Evolutionary conservation across 1,284 basidiomycete species (phyloP), one percentile per base, ranked within the genome.

Genomic region (Porodaedalea pini): DNA sequence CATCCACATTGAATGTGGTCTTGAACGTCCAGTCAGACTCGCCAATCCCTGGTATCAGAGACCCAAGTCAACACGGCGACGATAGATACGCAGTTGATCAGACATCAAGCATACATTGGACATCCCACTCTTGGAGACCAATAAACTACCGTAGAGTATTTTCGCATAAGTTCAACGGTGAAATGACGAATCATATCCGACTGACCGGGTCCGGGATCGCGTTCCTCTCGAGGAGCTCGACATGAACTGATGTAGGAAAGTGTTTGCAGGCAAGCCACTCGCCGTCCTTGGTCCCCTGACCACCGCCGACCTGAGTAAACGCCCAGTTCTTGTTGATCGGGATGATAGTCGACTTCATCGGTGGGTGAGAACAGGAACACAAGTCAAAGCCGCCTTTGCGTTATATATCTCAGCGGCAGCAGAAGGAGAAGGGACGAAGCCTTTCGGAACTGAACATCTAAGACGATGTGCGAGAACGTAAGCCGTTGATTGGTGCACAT

Each of bases 1-100:
- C 71, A 1, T 74, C 72, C n/a, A 83, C 74, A 7, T 70, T 62
- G 66, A 95, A 88, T 1, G 69, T 73, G 7, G 84, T 86, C 66
- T 80, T 85, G 77, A 95, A 96, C n/a, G 77, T 74, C 93, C 94
- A 96, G 41, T 86, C 81, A 8, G 79, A 78, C 71, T 95, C 92
- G 23, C 90, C 91, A 48, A 95, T 76, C 93, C 92, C 92, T 94
- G 60, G 32, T 58, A 59, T 62, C 15, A 53, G 37, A 27, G 23
- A 17, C 6, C 31, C 21, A 29, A 45, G 10, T 21, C n/a, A 29
- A n/a, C 10, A 4, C n/a, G 2, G 23, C 15, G 3, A 29, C 6
- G 34, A 25, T 8, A 47, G 11, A 5, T 17, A 27, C 13, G 32
- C 2, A 43, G 63, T 69, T 56, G 36, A 57, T 19, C 4, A 15